Base-by-base conservation (phyloP, 495 filamentous ascomycete species). In the Penicillium crystallinum region DNA sequence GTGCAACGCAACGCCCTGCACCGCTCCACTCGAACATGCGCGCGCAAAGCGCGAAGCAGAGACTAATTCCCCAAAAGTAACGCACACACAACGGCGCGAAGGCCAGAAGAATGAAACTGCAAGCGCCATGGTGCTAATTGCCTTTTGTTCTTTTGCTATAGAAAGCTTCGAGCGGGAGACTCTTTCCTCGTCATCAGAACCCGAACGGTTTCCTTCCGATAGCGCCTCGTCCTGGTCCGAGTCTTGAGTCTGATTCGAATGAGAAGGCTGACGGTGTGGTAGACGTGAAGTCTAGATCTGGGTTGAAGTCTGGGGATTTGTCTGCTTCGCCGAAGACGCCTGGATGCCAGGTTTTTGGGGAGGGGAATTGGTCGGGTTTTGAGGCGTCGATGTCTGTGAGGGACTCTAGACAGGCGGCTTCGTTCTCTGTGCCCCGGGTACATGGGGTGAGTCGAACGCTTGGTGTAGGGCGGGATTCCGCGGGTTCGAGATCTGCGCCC, bases 1-100 rank as follows among this genome's bases (percentile, higher is more conserved):
- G 69, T 98, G 93, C 73, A 85, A 92, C 61, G 85, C 90, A 65
- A 82, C 85, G 21, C 88, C 93, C 63, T 91, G 93, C 76, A 90
- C 90, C 70, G 88, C 89, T 54, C 90, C 92, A 43, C 84, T 89
- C 31, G 86, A 91, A 46, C 93, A 98, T 67, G 81, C 90, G 62
- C 90, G 91, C 70, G 95, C 91, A 71, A 92, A 95, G 66, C 96
- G 93, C 68, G 91, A 90, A 61, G 88, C 89, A 66, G 91, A 91
- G 79, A 62, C 83, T 74, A 77, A 87, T 78, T 60, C 63, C 58
- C 59, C 63, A 66, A 64, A 69, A 69, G 59, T 66, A 65, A 65
- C 63, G 60, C 63, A 66, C 58, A 56, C 53, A 61, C 61, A 54
- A 57, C 56, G 57, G 49, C 46, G 48, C 46, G 2, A 31, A 19